Evolutionary conservation across 176 grass and related monocot species (phyloP).

Genomic region (Hsuehochloa calcarea): DNA sequence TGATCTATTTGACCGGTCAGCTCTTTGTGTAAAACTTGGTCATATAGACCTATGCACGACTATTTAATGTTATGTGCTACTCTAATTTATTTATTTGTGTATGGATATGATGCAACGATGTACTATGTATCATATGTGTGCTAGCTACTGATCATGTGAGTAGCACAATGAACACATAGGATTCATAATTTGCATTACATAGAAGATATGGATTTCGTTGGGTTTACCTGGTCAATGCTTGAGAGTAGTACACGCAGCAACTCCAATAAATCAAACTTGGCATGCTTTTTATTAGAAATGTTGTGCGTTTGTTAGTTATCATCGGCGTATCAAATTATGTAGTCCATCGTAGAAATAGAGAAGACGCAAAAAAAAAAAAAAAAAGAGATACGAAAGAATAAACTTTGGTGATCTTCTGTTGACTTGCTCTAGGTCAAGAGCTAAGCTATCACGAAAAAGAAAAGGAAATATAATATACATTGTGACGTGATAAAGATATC

Average conservation of each 20-base stretch:
- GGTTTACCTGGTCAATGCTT: neutral
- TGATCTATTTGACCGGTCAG: too few species aligned
- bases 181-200: too few species aligned
- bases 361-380: too few species aligned
- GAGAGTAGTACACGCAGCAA: neutral
- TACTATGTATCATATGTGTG: too few species aligned
- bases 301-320: neutral
- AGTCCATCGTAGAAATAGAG: neutral
- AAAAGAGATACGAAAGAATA: neutral
- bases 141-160: too few species aligned
- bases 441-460: neutral
- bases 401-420: neutral
- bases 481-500: neutral
- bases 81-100: too few species aligned
- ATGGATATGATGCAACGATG: too few species aligned
- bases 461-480: neutral
- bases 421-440: neutral
- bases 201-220: neutral
- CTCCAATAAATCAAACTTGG: slow-evolving; percentile 10
- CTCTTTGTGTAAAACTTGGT: too few species aligned
- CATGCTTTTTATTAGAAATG: neutral
- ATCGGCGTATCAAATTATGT: neutral
- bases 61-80: too few species aligned
- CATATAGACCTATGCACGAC: too few species aligned
- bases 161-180: too few species aligned